Evolutionary conservation across 495 filamentous ascomycete genomes (phyloP).

Genomic region (Neurospora sp.): DNA sequence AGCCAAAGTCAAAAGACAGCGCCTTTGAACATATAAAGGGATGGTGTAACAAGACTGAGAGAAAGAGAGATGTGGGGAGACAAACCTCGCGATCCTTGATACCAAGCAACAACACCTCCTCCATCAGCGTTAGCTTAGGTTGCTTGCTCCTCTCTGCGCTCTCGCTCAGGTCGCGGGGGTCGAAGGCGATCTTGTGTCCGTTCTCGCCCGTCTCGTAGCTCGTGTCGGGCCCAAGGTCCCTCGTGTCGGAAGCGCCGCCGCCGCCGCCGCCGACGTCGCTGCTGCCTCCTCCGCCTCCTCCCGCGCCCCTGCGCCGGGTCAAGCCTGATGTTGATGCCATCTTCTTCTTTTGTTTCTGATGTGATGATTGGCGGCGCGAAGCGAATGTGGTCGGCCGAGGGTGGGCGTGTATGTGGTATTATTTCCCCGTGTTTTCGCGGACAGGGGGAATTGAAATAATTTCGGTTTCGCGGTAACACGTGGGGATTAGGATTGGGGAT

Average conservation of each 20-base stretch:
- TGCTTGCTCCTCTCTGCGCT: slow-evolving; percentile 94
- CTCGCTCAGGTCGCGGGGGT: slow-evolving; percentile 95
- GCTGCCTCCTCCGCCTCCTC: slow-evolving; percentile 12
- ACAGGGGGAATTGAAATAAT: not conserved
- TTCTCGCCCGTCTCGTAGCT: slow-evolving; percentile 89
- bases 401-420: not conserved
- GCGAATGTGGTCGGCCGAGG: not conserved
- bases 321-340: slow-evolving; percentile 20
- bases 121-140: slow-evolving; percentile 96
- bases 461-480: not conserved
- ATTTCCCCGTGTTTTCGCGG: not conserved
- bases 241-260: slow-evolving; percentile 27
- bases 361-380: not conserved
- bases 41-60: not conserved
- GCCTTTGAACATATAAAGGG: not conserved
- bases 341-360: not conserved
- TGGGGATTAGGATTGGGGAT: not conserved
- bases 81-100: slow-evolving; percentile 96
- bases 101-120: slow-evolving; percentile 88
- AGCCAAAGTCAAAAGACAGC: not conserved
- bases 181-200: slow-evolving; percentile 97
- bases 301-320: slow-evolving; percentile 26
- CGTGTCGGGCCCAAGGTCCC: slow-evolving; percentile 69
- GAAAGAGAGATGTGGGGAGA: not conserved
- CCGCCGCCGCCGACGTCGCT: slow-evolving; percentile 19